Percentiles rank a stretch among this genome's conserved stretches.
phyloP scores from a whole-genome alignment of 441 rosid genomes.

The Iberis amara region DNA sequence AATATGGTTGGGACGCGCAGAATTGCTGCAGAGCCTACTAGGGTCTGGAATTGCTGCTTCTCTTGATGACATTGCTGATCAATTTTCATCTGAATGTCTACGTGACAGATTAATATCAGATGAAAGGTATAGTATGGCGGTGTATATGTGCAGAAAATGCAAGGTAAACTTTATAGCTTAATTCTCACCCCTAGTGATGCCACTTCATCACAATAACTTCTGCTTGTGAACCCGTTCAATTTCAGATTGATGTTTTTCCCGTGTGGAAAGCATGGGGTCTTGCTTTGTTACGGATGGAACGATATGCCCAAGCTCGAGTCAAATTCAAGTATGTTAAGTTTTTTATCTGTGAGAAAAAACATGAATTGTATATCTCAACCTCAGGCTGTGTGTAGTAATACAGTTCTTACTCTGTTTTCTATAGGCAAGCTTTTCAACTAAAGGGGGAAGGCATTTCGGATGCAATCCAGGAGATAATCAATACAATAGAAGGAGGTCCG shows the following conservation, averaged over 20 bases:
- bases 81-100: slow-evolving; percentile 72
- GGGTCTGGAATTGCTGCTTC: slow-evolving; percentile 98
- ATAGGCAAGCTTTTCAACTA: slow-evolving; percentile 93
- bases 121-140: slow-evolving; percentile 98
- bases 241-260: slow-evolving; percentile 90
- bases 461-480: slow-evolving; percentile 74
- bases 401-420: slow-evolving; percentile 29
- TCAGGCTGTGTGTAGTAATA: slow-evolving; percentile 14
- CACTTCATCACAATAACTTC: slow-evolving; percentile 18
- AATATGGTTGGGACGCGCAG: slow-evolving; percentile 87
- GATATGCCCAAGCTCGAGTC: slow-evolving; percentile 88
- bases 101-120: slow-evolving; percentile 86
- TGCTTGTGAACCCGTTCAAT: slow-evolving; percentile 25
- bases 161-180: slow-evolving; percentile 54
- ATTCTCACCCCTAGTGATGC: slow-evolving; percentile 21
- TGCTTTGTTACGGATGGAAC: slow-evolving; percentile 94
- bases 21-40: slow-evolving; percentile 93
- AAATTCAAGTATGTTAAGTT: slow-evolving; percentile 75
- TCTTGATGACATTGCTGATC: slow-evolving; percentile 90
- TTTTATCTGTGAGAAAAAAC: slow-evolving; percentile 7
- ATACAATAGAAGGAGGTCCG: slow-evolving; percentile 96
- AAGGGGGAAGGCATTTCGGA: slow-evolving; percentile 69
- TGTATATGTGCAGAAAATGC: slow-evolving; percentile 94
- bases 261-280: slow-evolving; percentile 99
- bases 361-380: slow-evolving; percentile 11